These are phyloP conservation scores for Euphorbia celastroides DNA, from an alignment of 441 rosid genomes.

Conservation along the genomic window DNA sequence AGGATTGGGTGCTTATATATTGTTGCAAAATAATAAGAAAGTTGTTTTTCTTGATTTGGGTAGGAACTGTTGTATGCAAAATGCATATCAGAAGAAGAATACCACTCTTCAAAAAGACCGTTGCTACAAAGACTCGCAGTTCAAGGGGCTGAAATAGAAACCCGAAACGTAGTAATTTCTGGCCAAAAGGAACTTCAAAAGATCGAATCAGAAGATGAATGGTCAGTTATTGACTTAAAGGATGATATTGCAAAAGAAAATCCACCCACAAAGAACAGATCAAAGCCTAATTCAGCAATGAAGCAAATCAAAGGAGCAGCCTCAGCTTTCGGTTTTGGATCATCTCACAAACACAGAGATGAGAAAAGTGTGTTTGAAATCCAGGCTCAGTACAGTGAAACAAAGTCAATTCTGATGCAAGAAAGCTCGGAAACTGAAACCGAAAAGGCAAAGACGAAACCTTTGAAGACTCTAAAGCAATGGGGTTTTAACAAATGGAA, in stretches of 20 bases:
- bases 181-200: conserved; percentile 27
- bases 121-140: conserved; percentile 59
- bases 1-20: too few relatives aligned
- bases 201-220: conserved; percentile 43
- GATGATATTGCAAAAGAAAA: conserved; percentile 45
- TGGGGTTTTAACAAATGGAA: conserved; percentile 68
- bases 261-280: conserved; percentile 28
- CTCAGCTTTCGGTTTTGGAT: conserved; percentile 39
- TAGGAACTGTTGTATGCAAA: conserved; percentile 68
- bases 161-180: conserved; percentile 43
- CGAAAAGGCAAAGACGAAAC: conserved; percentile 43
- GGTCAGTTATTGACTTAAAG: conserved; percentile 65
- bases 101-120: conserved; percentile 69
- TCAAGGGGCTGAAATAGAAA: conserved; percentile 64
- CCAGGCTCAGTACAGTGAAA: conserved; percentile 28
- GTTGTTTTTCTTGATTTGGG: background rate
- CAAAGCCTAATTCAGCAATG: conserved; percentile 34
- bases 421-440: conserved; percentile 26
- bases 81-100: conserved; percentile 61
- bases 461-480: conserved; percentile 34
- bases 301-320: conserved; percentile 67
- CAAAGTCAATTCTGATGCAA: conserved; percentile 53
- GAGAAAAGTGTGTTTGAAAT: conserved; percentile 47
- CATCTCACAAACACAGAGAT: conserved; percentile 33
- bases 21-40: too few relatives aligned